These are phyloP conservation scores for Claviceps lovelessii DNA, from an alignment of 2,329 filamentous ascomycete species.

Conservation along the genomic window DNA sequence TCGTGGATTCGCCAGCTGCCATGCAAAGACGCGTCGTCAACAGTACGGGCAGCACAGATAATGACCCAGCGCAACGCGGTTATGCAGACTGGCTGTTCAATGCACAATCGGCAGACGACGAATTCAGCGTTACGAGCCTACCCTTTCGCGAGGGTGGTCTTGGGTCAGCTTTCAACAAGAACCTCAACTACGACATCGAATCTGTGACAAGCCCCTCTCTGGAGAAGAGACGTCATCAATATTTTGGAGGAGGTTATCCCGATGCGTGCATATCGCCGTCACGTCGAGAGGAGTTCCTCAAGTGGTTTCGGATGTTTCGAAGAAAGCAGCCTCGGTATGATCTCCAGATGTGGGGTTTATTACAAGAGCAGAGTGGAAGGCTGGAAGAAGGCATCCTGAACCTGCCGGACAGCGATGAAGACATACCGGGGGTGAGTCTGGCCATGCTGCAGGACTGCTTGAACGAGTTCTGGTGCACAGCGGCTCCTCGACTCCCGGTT, in stretches of 20 bases:
- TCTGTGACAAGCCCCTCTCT: slow-evolving; percentile 32
- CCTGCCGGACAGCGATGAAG: slow-evolving; percentile 18
- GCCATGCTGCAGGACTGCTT: slow-evolving; percentile 78
- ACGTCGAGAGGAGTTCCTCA: slow-evolving; percentile 30
- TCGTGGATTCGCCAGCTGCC: background rate
- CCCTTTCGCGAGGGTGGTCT: slow-evolving; percentile 24
- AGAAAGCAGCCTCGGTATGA: slow-evolving; percentile 29
- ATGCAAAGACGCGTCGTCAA: background rate
- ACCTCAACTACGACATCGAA: slow-evolving; percentile 26
- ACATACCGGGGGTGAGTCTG: slow-evolving; percentile 43
- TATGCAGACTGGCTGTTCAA: slow-evolving; percentile 33
- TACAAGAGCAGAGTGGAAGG: slow-evolving; percentile 16
- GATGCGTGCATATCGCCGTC: slow-evolving; percentile 31
- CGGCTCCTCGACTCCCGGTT: slow-evolving; percentile 75
- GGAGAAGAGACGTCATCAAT: slow-evolving; percentile 23
- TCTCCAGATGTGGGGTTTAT: slow-evolving; percentile 18
- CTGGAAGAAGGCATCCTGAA: background rate
- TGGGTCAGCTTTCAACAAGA: slow-evolving; percentile 39
- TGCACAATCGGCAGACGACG: slow-evolving; percentile 25
- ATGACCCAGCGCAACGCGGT: background rate
- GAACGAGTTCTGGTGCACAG: slow-evolving; percentile 74
- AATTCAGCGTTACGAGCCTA: slow-evolving; percentile 18
- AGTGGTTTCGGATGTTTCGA: slow-evolving; percentile 28
- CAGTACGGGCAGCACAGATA: background rate
- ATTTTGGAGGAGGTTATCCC: slow-evolving; percentile 21